Evolutionary conservation across 2,329 filamentous ascomycete genomes (phyloP), one percentile per base, ranked within the genome.

Genomic region (Fusarium sulawesiense): DNA sequence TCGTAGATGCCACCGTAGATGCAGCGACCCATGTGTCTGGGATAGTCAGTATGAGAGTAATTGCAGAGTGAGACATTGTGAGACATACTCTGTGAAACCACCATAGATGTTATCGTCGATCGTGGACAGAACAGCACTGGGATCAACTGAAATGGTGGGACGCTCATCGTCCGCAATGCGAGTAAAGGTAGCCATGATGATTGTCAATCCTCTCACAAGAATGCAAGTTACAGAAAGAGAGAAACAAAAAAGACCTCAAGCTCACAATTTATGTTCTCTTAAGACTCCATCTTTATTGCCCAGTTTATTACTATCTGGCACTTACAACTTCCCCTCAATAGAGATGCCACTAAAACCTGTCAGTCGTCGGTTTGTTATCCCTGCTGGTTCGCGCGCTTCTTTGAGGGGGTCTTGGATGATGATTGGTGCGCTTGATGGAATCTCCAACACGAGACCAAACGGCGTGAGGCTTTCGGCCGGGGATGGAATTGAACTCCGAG

Each of bases 1-100:
- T 95, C 92, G 80, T 94, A 95, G 77, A 96, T 91, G 70, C 93
- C 93, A 68, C 92, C 92, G 78, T 96, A 95, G 76, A 96, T 94
- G 83, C 93, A 96, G 66, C 93, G 89, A 74, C 93, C 93, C 92
- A 96, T 96, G 80, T 96, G 93, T 74, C 91, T 93, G 54, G 13
- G 27, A 3, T 12, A 13, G 56, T 69, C 56, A 56, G 54, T 27
- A 18, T 48, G 29, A 18, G 40, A 62, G 58, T 21, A 30, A 30
- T 14, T 23, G n/a, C 4, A 18, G 16, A 23, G 3, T 16, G 11
- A 45, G 23, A 45, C 42, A 27, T n/a, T 45, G 32, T 32, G 45
- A 56, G 16, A 79, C 88, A 80, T 82, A 93, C 92, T 96, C 93
- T 63, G 91, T 93, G 80, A 96, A 96, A 13, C 92, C 93, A 59